A percentile compares a stretch with the other conserved stretches of the same genome.
These are phyloP conservation scores for Annulohypoxylon stygium DNA, from an alignment of 495 filamentous ascomycete species.

Conservation along the genomic window DNA sequence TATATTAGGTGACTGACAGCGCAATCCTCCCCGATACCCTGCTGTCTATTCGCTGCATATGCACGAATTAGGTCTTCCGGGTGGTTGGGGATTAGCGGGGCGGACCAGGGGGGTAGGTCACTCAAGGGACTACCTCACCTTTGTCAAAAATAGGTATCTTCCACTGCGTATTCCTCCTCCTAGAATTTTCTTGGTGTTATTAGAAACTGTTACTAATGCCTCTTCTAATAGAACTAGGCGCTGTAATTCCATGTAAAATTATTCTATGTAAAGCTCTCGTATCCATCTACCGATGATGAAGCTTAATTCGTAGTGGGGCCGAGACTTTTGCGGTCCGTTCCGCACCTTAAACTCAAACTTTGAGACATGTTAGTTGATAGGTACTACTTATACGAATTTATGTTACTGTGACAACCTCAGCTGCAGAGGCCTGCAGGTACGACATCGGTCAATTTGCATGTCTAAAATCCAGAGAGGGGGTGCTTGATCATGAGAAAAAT, in stretches of 20 bases:
- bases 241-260: background rate
- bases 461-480: background rate
- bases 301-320: conserved; percentile 2
- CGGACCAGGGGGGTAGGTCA: background rate
- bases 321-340: background rate
- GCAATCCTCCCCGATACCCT: background rate
- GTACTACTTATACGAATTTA: background rate
- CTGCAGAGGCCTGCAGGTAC: background rate
- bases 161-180: background rate
- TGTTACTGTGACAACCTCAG: background rate
- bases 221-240: background rate
- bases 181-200: background rate
- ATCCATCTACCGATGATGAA: background rate
- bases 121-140: background rate
- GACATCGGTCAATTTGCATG: background rate
- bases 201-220: background rate
- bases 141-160: background rate
- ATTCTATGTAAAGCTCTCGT: background rate
- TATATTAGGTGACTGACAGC: background rate
- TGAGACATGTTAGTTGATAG: no score
- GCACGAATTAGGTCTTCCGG: background rate
- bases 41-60: background rate
- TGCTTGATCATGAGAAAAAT: background rate
- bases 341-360: background rate
- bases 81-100: background rate